Percentiles rank a stretch among this genome's conserved stretches.
Conservation (phyloP, 2,329 filamentous ascomycete species). For the Phialophora verrucosa region DNA sequence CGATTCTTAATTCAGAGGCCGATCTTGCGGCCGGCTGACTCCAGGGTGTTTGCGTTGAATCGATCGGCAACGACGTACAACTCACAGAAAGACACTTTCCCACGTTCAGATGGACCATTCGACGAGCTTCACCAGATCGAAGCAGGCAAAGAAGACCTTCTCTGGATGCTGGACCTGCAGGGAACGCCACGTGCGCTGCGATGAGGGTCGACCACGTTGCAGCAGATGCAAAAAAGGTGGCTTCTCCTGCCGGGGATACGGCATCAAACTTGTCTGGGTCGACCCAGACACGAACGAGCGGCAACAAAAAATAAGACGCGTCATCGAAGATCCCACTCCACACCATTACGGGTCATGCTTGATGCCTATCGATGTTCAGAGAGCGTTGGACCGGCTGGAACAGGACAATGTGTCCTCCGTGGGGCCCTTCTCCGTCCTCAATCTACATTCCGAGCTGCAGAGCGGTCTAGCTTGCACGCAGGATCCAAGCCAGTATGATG, state of each 20-base stretch:
- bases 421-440: slow-evolving; percentile 34
- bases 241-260: slow-evolving; percentile 42
- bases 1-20: too few species aligned
- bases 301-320: slow-evolving; percentile 34
- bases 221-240: slow-evolving; percentile 41
- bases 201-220: slow-evolving; percentile 41
- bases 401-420: slow-evolving; percentile 3
- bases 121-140: too few species aligned
- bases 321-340: slow-evolving; percentile 26
- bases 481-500: too few species aligned
- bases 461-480: neutral
- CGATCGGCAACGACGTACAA: too few species aligned
- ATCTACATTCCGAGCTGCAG: too few species aligned
- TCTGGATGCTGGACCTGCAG: slow-evolving; percentile 36
- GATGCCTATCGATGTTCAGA: slow-evolving; percentile 30
- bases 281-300: slow-evolving; percentile 33
- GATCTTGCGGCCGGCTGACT: too few species aligned
- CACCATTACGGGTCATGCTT: slow-evolving; percentile 28
- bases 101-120: too few species aligned
- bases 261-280: slow-evolving; percentile 34
- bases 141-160: slow-evolving; percentile 27
- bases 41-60: too few species aligned
- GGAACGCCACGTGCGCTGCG: slow-evolving; percentile 40
- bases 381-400: slow-evolving; percentile 32
- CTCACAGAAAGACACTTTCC: too few species aligned